Evolutionary conservation across 768 basidiomycete species (phyloP).

Genomic region (Phanerodontia chrysosporium): DNA sequence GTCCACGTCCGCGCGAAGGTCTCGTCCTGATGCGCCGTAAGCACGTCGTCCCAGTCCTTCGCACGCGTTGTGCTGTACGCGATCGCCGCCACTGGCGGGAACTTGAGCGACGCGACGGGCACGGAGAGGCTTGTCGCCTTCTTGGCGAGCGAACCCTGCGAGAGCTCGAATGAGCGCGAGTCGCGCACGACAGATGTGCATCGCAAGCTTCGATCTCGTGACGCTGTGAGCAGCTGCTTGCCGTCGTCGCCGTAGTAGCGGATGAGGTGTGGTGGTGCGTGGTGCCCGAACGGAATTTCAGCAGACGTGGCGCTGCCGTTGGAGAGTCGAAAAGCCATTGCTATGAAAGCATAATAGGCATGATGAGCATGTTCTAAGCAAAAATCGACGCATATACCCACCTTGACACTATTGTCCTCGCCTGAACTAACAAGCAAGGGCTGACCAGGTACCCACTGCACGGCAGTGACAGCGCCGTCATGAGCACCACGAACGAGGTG

Average conservation of each 20-base stretch:
- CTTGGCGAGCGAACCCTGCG: constrained; percentile 85
- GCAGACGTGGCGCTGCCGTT: constrained; percentile 74
- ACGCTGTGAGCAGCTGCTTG: constrained; percentile 87
- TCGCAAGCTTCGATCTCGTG: constrained; percentile 82
- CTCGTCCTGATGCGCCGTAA: constrained; percentile 88
- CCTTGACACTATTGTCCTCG: constrained; percentile 90
- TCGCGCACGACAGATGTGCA: constrained; percentile 93
- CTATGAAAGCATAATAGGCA: constrained; percentile 34
- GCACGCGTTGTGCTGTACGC: constrained; percentile 75
- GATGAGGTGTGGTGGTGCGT: constrained; percentile 85
- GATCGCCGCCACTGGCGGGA: constrained; percentile 73
- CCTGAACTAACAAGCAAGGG: constrained; percentile 86
- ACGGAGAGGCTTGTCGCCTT: constrained; percentile 78
- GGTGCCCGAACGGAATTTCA: constrained; percentile 95
- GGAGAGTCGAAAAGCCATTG: constrained; percentile 99
- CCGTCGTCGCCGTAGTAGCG: constrained; percentile 97
- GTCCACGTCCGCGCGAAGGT: constrained; percentile 84
- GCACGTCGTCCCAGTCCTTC: constrained; percentile 97
- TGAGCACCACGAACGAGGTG: constrained; percentile 89
- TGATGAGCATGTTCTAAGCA: background rate
- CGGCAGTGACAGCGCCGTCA: constrained; percentile 73
- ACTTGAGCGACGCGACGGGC: constrained; percentile 77
- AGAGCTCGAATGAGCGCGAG: constrained; percentile 90
- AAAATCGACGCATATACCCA: constrained; percentile 38
- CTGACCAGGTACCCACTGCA: constrained; percentile 93